Percentiles rank a stretch among this genome's conserved stretches.
phyloP scores from a whole-genome alignment of 1,284 basidiomycete species.

The Tilletiopsis washingtonensis region DNA sequence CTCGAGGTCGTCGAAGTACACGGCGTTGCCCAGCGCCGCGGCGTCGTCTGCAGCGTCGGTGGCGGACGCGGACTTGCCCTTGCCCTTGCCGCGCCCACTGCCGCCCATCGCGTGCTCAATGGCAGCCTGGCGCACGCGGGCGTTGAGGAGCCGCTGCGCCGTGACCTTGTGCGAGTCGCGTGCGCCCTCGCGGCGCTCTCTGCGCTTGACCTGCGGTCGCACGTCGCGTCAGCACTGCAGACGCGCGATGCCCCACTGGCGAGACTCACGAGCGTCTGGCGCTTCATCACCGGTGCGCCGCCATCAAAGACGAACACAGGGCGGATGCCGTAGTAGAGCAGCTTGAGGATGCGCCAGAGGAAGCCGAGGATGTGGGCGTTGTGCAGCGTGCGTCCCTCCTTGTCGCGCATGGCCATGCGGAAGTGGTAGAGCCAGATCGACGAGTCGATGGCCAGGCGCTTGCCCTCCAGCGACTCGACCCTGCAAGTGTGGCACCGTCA shows the following conservation, averaged over 20 bases:
- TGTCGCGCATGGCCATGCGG: conserved; percentile 90
- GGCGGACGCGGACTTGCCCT: not conserved
- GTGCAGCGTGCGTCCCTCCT: conserved; percentile 77
- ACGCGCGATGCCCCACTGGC: too few relatives aligned
- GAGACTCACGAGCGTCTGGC: conserved; percentile 47
- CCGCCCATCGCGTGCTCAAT: conserved; percentile 56
- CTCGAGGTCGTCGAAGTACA: conserved; percentile 31
- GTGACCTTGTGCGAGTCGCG: conserved; percentile 41
- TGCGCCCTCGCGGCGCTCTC: conserved; percentile 60
- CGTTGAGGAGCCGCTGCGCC: conserved; percentile 80
- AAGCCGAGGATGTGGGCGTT: conserved; percentile 96
- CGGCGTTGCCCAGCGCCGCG: conserved; percentile 52
- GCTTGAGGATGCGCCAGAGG: conserved; percentile 69
- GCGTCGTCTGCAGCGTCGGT: conserved; percentile 47
- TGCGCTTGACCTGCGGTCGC: too few relatives aligned
- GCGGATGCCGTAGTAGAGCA: conserved; percentile 79
- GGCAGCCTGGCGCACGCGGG: conserved; percentile 85
- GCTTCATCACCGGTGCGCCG: conserved; percentile 47
- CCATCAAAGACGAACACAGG: conserved; percentile 88
- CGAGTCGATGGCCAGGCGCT: conserved; percentile 66
- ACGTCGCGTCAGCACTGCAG: too few relatives aligned
- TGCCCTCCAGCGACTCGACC: conserved; percentile 46
- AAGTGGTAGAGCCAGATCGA: conserved; percentile 90
- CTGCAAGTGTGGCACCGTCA: conserved; percentile 5
- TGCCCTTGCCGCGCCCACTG: not conserved